Evolutionary conservation across 2,329 filamentous ascomycete genomes (phyloP), one percentile per base, ranked within the genome.

Genomic region (Fusarium sarcochroum): DNA sequence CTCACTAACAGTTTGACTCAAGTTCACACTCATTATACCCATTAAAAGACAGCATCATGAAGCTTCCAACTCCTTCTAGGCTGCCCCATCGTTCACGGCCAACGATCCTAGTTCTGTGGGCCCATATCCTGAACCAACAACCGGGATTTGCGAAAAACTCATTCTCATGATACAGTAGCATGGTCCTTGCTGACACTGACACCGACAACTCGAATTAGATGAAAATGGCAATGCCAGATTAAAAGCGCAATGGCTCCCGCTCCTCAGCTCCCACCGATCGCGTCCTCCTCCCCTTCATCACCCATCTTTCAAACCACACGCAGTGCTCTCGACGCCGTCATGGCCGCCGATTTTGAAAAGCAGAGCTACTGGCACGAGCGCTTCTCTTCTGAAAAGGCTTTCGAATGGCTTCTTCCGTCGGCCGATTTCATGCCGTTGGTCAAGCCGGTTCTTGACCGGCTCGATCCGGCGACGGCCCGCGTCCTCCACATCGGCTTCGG

Each of bases 401-500:
- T 85, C 58, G 84, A 86, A 69, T 86, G 84, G 84, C 78, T 86
- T 17, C 64, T 79, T 15, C 63, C 80, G 3, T 85, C 84, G 0
- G 61, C 73, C 1, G 75, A 77, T 14, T 84, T 86, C 64, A 73
- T 83, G 58, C 60, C 72, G 27, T 69, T 83, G 54, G 54, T 84
- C 30, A 73, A 79, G 27, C 82, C 83, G 1, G 65, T 80, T 35
- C 77, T 86, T 6, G 53, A 63, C 9, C 54, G 34, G 1, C 69
- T 81, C 15, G 44, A 60, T 13, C 63, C 59, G 4, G 68, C 73
- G 27, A 62, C 67, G 45, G 67, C 77, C 21, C 72, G 68, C 14
- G 80, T 86, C 63, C 77, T 86, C 7, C 81, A 86, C 42, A 66
- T 86, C 3, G 84, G 84, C 55, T 82, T 77, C 44, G 84, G 84